Base-by-base conservation (phyloP, 2,329 filamentous ascomycete species). In the Myrmaecium sp. region DNA sequence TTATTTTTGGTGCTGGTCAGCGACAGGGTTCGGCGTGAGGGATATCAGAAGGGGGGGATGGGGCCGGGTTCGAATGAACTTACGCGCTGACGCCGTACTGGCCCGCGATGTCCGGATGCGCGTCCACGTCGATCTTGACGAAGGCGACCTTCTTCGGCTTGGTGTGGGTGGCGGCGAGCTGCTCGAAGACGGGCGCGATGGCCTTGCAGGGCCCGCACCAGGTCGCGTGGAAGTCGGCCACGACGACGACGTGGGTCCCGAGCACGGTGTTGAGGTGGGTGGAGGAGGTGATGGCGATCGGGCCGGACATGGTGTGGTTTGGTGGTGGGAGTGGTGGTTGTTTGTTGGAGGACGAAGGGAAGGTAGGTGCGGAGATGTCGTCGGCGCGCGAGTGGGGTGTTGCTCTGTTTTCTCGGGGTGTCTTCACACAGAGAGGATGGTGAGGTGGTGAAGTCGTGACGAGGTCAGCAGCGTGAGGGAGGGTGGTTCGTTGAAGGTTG, bases 171-270 rank as follows among this genome's bases (percentile, higher is more conserved):
- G 59, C 53, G 31, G 62, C 64, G 29, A 67, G 52, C 36, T 59
- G 48, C 29, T 58, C 56, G 40, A 66, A 58, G 34, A 60, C 48
- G 16, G 64, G 64, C 3, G 56, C 55, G 29, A 69, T 63, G 17
- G 57, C 51, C 40, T 64, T 64, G 54, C 64, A 69, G 15, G 64
- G 64, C 2, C 63, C 63, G 42, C 64, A 67, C 63, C 65, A 69
- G 35, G 58, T 58, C 9, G 61, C 61, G 42, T 59, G 62, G 53
- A 62, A 64, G 44, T 65, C 61, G 40, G 61, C 52, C 29, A 64
- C 50, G 29, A 58, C 53, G 34, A 47, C 51, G 14, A 46, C 47
- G 27, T 44, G 44, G 3, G 43, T 38, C 19, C 39, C 41, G 26
- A 52, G 38, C 15, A 52, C 41, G 20, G 38, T 44, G 16, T 42